These are phyloP conservation scores for Magnolia sinica DNA, from an alignment of 164 flowering plant genomes.

Conservation along the genomic window DNA sequence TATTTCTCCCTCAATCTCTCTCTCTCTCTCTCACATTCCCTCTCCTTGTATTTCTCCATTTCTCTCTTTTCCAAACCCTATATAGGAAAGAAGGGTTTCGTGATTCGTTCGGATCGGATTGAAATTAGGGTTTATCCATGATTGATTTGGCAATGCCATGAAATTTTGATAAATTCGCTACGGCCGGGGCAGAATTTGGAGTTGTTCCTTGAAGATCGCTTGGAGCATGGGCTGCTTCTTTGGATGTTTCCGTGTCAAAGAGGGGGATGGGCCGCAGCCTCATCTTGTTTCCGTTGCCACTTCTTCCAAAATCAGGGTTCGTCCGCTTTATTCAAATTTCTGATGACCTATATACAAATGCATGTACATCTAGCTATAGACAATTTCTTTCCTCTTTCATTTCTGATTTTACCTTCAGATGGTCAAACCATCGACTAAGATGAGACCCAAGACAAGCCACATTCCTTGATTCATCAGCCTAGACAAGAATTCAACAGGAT, in stretches of 20 bases:
- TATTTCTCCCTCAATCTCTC: not conserved
- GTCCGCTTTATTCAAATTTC: not conserved
- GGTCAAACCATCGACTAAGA: no score
- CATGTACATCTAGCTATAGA: no score
- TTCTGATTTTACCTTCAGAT: no score
- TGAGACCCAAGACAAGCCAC: no score
- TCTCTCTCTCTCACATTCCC: not conserved
- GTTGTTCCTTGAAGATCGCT: not conserved
- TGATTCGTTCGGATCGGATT: not conserved
- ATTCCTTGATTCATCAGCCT: no score
- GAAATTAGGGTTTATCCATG: not conserved
- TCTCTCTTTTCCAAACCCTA: conserved; percentile 1
- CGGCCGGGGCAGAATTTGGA: not conserved
- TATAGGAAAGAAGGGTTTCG: not conserved
- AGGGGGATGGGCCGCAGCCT: conserved; percentile 22
- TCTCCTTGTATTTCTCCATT: not conserved
- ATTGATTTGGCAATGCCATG: not conserved
- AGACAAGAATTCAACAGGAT: no score
- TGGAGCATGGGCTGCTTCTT: conserved; percentile 61
- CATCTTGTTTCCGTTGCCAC: conserved; percentile 28
- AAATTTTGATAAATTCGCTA: conserved; percentile 1
- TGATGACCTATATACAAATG: not conserved
- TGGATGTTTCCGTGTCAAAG: conserved; percentile 54
- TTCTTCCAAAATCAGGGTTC: conserved; percentile 29
- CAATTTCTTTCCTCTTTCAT: no score